phyloP scores from a whole-genome alignment of 805 yeast species.

The Lachancea sp. region DNA sequence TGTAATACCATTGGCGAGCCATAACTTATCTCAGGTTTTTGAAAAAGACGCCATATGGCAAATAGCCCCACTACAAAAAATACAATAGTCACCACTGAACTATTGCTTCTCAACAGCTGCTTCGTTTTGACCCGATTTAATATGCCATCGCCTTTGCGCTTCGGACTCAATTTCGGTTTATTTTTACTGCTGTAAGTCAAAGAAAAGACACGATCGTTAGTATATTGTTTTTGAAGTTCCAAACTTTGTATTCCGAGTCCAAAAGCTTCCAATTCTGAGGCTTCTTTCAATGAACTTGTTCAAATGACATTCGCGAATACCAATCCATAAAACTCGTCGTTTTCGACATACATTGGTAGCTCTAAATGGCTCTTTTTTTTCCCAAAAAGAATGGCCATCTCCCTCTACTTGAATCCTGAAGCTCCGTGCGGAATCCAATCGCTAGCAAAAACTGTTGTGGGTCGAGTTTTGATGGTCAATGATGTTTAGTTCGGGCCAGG shows the following conservation, averaged over 20 bases:
- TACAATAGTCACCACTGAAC: neutral
- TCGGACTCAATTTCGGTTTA: constrained; percentile 3
- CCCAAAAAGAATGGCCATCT: constrained; percentile 7
- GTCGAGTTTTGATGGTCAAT: neutral
- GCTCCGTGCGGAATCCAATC: neutral
- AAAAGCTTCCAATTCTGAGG: too few relatives aligned
- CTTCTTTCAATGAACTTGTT: neutral
- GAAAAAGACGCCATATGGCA: neutral
- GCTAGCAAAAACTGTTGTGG: constrained; percentile 2
- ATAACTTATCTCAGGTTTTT: neutral
- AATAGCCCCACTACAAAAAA: neutral
- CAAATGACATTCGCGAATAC: neutral
- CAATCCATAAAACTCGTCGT: neutral
- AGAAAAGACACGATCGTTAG: too few relatives aligned
- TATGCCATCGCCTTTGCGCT: neutral
- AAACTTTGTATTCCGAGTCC: neutral
- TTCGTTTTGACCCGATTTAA: neutral
- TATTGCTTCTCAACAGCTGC: neutral
- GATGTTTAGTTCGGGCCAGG: neutral
- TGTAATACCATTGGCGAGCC: constrained; percentile 8
- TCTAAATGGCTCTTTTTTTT: constrained; percentile 9
- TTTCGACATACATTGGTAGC: constrained; percentile 11
- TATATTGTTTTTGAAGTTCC: neutral
- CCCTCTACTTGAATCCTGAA: neutral
- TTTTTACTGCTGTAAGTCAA: constrained; percentile 1